Base-by-base conservation (phyloP, 768 basidiomycete species). In the Russula lepida region DNA sequence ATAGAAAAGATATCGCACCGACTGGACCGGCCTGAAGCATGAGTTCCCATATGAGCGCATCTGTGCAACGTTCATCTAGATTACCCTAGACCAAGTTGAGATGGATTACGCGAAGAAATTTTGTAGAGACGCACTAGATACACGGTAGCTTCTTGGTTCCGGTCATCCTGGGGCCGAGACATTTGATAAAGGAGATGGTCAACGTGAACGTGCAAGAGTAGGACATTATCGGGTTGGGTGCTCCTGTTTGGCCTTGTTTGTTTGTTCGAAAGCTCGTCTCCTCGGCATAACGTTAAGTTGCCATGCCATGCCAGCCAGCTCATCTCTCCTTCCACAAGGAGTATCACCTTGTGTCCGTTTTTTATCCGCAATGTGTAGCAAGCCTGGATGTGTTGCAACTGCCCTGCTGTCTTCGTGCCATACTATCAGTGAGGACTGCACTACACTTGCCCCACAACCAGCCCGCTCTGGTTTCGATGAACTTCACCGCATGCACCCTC, bases 21-120 rank as follows among this genome's bases (percentile, higher is more conserved):
- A 98, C 94, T 66, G 95, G 95, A 8, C 95, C 95, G n/a, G 95
- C 95, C 76, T 98, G 95, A 41, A 99, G 74, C 95, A 99, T 98
- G 50, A 99, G 76, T 77, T 98, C 95, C 95, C 95, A 98, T 56
- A 98, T 79, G 58, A 98, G 79, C 33, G 95, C 92, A 72, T 98
- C 95, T 11, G 89, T 82, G 69, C 90, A 93, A 59, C 93, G 82
- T 74, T 98, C 97, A 71, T 98, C 95, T 30, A 99, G 82, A 71
- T 99, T 98, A 53, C 95, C 95, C 95, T 98, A 21, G 21, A 44
- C n/a, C 35, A 15, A 15, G 35, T 15, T 37, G 35, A 35, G 19
- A 4, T 23, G n/a, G 43, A 12, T 21, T 4, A 44, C 3, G 43
- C 12, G 33, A 13, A 28, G 28, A 0, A 1, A 17, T 30, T 4